Evolutionary conservation across 441 rosid species (phyloP), one percentile per base, ranked within the genome.

Genomic region (Cnidoscolus chayamansa): DNA sequence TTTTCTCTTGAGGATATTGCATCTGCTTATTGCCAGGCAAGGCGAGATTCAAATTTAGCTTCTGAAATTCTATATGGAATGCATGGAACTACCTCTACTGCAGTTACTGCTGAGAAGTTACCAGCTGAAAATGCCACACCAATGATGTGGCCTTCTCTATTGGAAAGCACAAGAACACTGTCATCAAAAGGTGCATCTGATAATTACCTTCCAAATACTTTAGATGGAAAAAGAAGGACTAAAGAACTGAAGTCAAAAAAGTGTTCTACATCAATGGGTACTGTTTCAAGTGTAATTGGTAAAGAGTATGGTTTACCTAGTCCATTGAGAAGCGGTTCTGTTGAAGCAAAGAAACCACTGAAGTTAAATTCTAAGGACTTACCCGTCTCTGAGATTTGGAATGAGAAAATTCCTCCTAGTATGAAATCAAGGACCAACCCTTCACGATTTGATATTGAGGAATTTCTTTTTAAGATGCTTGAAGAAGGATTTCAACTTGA

Each of bases 401-500:
- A 63, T 51, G 77, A 80, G 63, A 69, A 84, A 77, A 68, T 10
- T 65, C 70, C 74, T n/a, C 51, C 65, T 63, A 67, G 35, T 69
- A 68, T 59, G 17, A 59, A 73, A 66, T 58, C 43, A 56, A 65
- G 25, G 45, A 67, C 40, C 50, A 72, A 48, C 74, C 63, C 79
- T 68, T 51, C 72, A 66, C 66, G 51, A 25, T 70, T 78, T 71
- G 86, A 80, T 65, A 65, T 85, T 32, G 86, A 85, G 74, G 83
- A 88, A 57, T 88, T 88, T 75, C 75, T 85, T 20, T 70, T 79
- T 58, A 81, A 80, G 72, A 85, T 88, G 87, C 89, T 88, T 63
- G 83, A 78, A 79, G 84, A 81, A 68, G 90, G 92, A 43, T 88
- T 86, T 71, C 86, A 80, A 84, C 85, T 85, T 55, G 85, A 83